Evolutionary conservation across 345 rosid genomes (phyloP), one percentile per base, ranked within the genome.

Genomic region (Sapria himalayana): DNA sequence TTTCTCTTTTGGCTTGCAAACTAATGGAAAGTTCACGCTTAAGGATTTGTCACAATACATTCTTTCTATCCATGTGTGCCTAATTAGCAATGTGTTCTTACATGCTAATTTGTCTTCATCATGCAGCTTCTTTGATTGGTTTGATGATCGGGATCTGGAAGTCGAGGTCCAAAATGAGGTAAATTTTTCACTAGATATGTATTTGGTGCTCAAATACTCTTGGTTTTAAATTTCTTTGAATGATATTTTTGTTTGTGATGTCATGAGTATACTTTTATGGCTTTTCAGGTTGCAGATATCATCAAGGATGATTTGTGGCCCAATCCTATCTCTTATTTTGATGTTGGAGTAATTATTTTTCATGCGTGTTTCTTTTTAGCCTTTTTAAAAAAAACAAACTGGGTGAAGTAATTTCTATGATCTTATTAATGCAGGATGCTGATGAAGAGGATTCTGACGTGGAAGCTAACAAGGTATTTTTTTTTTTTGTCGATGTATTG

Each of bases 261-360:
- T 16, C 31, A 7, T 33, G 11, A 23, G 19, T 12, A 11, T 44
- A 40, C 11, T 22, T 19, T 51, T 29, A 31, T 33, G 41, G 17
- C 35, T 32, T 33, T 58, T 57, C 86, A 85, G 96, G 58, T 86
- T 31, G 92, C 97, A 1, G 94, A 81, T 55, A 68, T 86, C 13
- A 81, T 86, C 52, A 86, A 78, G 71, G 97, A 81, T 59, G 94
- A 86, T 49, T 41, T 86, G 22, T 86, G 97, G 97, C 68, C 85
- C 37, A 81, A 81, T 73, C 94, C 97, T 29, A 81, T 81, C 45
- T 59, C 73, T 32, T 81, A 76, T 52, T 86, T 86, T 50, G 78
- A 70, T 69, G 76, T 59, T 64, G n/a, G n/a, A n/a, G 97, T 86
- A 70, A 63, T 29, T 9, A 22, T 25, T 13, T 46, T 22, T 16